Conservation (phyloP, 192 early-diverging fungal genomes). For the Mortierella hygrophila region DNA sequence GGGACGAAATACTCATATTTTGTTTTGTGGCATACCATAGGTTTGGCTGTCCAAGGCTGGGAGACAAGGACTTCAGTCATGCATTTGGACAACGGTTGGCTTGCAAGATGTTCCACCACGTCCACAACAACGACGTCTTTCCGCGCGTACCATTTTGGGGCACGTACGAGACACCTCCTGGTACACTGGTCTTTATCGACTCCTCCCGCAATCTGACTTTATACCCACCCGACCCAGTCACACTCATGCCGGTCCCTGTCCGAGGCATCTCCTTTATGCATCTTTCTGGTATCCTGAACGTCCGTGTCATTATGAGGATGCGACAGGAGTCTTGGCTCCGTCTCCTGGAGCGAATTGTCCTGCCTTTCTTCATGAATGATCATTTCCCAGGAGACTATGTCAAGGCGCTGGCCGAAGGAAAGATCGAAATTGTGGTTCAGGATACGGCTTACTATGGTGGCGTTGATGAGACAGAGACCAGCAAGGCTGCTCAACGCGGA, state of each 20-base stretch:
- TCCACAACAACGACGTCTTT: slow-evolving; percentile 65
- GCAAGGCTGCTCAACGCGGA: slow-evolving; percentile 21
- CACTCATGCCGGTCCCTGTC: slow-evolving; percentile 62
- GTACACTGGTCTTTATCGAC: slow-evolving; percentile 68
- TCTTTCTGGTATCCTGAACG: slow-evolving; percentile 65
- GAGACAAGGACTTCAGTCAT: slow-evolving; percentile 64
- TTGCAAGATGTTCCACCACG: slow-evolving; percentile 69
- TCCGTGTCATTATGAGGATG: slow-evolving; percentile 59
- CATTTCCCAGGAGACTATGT: slow-evolving; percentile 68
- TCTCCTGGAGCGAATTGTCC: slow-evolving; percentile 58
- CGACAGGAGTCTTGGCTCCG: slow-evolving; percentile 59
- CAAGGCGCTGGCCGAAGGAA: slow-evolving; percentile 59
- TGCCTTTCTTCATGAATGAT: slow-evolving; percentile 68
- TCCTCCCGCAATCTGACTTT: slow-evolving; percentile 58
- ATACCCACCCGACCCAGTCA: slow-evolving; percentile 65
- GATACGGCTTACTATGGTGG: slow-evolving; percentile 35
- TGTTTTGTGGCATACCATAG: slow-evolving; percentile 7
- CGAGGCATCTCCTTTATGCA: slow-evolving; percentile 66
- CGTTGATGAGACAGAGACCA: slow-evolving; percentile 37
- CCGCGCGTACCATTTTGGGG: slow-evolving; percentile 52
- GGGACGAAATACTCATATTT: not conserved
- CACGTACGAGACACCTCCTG: slow-evolving; percentile 64
- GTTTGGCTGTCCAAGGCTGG: slow-evolving; percentile 64
- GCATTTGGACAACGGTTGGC: slow-evolving; percentile 59
- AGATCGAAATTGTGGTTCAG: slow-evolving; percentile 59